These are phyloP conservation scores for Yamadazyma sp. DNA, from an alignment of 805 yeast species.

Conservation along the genomic window DNA sequence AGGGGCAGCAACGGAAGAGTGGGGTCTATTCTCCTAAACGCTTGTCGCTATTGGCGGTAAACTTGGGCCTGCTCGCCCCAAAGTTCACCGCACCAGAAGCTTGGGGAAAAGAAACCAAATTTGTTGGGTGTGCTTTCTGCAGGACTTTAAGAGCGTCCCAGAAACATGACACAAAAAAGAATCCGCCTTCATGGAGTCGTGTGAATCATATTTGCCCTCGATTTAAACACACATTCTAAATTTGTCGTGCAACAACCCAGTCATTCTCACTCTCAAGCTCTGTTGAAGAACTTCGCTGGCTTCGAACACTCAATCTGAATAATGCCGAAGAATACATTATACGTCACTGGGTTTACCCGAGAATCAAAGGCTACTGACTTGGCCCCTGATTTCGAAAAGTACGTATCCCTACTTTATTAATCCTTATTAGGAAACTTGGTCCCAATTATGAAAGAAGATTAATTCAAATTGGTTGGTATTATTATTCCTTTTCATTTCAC, in stretches of 20 bases:
- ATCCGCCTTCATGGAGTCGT: no score
- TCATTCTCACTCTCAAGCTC: no score
- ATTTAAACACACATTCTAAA: not conserved
- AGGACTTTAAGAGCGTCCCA: no score
- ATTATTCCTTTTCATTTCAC: slow-evolving; percentile 10
- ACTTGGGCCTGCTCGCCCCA: not conserved
- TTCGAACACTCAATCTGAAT: not conserved
- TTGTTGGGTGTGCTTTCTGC: slow-evolving; percentile 8
- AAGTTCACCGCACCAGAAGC: not conserved
- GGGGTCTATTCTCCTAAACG: slow-evolving; percentile 2
- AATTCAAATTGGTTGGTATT: slow-evolving; percentile 8
- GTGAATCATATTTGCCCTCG: no score
- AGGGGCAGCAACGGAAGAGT: not conserved
- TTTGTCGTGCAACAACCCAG: not conserved
- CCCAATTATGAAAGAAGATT: slow-evolving; percentile 5
- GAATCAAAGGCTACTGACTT: slow-evolving; percentile 56
- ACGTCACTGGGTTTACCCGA: slow-evolving; percentile 57
- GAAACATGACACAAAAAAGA: not conserved
- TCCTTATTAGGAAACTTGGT: slow-evolving; percentile 4
- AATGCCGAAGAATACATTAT: slow-evolving; percentile 50
- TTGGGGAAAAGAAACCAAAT: slow-evolving; percentile 9
- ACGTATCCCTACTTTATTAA: slow-evolving; percentile 30
- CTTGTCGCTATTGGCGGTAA: not conserved
- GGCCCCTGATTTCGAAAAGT: slow-evolving; percentile 62
- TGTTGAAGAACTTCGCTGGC: not conserved